Conservation (phyloP, 441 rosid species). For the Iberis amara region DNA sequence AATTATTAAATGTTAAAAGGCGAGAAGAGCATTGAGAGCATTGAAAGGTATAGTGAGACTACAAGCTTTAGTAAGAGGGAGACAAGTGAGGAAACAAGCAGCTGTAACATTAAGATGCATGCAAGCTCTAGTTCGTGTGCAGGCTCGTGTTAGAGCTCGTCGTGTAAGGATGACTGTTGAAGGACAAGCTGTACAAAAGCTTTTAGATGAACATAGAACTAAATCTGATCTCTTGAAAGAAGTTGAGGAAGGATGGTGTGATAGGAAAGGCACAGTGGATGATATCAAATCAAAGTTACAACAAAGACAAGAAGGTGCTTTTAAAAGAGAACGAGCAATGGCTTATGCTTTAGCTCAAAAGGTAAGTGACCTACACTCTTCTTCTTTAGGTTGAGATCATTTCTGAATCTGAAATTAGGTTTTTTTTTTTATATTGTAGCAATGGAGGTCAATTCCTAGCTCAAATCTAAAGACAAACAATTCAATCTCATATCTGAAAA, state of each 20-base stretch:
- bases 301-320: slow-evolving; percentile 81
- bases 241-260: slow-evolving; percentile 96
- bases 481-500: slow-evolving; percentile 38
- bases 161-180: slow-evolving; percentile 77
- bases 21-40: slow-evolving; percentile 86
- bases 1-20: slow-evolving; percentile 32
- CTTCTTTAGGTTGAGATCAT: background rate
- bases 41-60: slow-evolving; percentile 90
- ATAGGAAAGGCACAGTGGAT: slow-evolving; percentile 74
- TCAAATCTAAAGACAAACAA: slow-evolving; percentile 32
- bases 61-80: slow-evolving; percentile 90
- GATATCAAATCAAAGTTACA: slow-evolving; percentile 69
- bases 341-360: slow-evolving; percentile 88
- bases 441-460: slow-evolving; percentile 61
- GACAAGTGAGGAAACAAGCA: slow-evolving; percentile 95
- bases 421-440: slow-evolving; percentile 47
- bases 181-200: slow-evolving; percentile 78
- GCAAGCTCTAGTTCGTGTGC: slow-evolving; percentile 96
- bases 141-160: slow-evolving; percentile 88
- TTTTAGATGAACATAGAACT: slow-evolving; percentile 56
- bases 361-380: slow-evolving; percentile 33
- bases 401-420: background rate
- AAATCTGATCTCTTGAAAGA: slow-evolving; percentile 66
- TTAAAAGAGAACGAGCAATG: slow-evolving; percentile 80
- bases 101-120: slow-evolving; percentile 87